Conservation (phyloP, 23 red algal species). For the Gracilaria domingensis region DNA sequence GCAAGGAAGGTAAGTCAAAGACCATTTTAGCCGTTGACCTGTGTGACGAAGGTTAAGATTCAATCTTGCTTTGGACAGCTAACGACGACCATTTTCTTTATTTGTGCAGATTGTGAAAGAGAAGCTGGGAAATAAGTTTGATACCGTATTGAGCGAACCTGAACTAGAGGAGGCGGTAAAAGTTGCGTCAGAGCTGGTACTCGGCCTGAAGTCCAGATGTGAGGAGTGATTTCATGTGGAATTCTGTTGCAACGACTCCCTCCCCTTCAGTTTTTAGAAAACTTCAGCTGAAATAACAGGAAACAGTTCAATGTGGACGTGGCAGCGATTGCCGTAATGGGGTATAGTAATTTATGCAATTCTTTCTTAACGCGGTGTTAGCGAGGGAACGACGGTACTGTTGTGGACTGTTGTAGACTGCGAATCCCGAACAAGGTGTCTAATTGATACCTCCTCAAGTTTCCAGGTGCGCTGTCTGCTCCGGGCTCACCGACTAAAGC, state of each 20-base stretch:
- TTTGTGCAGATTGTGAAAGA: conserved; percentile 5
- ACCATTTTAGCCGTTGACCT: not conserved
- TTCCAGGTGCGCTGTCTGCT: too few species aligned
- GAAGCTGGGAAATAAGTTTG: not conserved
- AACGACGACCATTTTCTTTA: not conserved
- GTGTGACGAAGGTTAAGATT: not conserved
- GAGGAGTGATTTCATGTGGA: not conserved
- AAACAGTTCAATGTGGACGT: too few species aligned
- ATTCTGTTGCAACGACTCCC: not conserved
- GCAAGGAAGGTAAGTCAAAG: conserved; percentile 66
- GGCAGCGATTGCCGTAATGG: too few species aligned
- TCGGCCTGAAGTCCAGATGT: not conserved
- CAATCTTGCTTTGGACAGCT: not conserved
- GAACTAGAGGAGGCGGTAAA: conserved; percentile 1
- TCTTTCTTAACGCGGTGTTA: too few species aligned
- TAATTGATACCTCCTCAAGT: too few species aligned
- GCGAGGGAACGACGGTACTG: too few species aligned
- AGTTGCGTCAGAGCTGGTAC: not conserved
- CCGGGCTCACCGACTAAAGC: too few species aligned
- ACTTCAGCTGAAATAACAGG: not conserved
- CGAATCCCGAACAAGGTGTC: too few species aligned
- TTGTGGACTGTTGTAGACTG: too few species aligned
- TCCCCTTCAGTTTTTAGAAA: not conserved
- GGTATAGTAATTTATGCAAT: too few species aligned
- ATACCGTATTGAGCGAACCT: not conserved